These are phyloP conservation scores for Ogataea glucozyma DNA, from an alignment of 805 yeast species.

Conservation along the genomic window DNA sequence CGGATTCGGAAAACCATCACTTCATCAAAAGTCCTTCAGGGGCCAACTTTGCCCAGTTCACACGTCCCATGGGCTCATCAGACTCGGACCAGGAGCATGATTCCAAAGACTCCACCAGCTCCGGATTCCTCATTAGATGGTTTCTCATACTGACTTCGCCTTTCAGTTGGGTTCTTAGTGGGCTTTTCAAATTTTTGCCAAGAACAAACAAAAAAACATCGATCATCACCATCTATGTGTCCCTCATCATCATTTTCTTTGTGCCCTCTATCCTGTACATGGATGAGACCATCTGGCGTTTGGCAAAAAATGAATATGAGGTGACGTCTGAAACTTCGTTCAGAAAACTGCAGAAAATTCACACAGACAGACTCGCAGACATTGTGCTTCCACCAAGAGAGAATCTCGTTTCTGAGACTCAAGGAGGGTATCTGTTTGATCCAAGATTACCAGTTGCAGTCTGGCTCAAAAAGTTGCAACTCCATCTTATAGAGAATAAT, in stretches of 20 bases:
- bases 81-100: background rate
- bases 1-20: slow-evolving; percentile 5
- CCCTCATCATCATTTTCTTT: slow-evolving; percentile 16
- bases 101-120: background rate
- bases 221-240: slow-evolving; percentile 17
- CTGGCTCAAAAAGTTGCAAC: slow-evolving; percentile 23
- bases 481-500: slow-evolving; percentile 19
- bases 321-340: slow-evolving; percentile 17
- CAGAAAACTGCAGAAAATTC: slow-evolving; percentile 14
- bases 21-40: slow-evolving; percentile 6
- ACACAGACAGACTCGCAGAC: slow-evolving; percentile 39
- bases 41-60: slow-evolving; percentile 2
- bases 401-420: slow-evolving; percentile 1
- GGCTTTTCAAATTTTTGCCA: slow-evolving; percentile 10
- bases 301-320: slow-evolving; percentile 12
- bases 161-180: slow-evolving; percentile 10
- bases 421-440: slow-evolving; percentile 25
- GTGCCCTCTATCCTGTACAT: slow-evolving; percentile 22
- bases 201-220: slow-evolving; percentile 13
- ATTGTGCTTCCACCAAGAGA: slow-evolving; percentile 63
- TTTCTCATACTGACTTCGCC: slow-evolving; percentile 13
- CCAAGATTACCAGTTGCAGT: slow-evolving; percentile 37
- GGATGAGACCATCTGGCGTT: slow-evolving; percentile 16
- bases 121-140: background rate
- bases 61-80: background rate